Evolutionary conservation across 805 yeast genomes (phyloP), one percentile per base, ranked within the genome.

Genomic region (Kuraishia piskuri): DNA sequence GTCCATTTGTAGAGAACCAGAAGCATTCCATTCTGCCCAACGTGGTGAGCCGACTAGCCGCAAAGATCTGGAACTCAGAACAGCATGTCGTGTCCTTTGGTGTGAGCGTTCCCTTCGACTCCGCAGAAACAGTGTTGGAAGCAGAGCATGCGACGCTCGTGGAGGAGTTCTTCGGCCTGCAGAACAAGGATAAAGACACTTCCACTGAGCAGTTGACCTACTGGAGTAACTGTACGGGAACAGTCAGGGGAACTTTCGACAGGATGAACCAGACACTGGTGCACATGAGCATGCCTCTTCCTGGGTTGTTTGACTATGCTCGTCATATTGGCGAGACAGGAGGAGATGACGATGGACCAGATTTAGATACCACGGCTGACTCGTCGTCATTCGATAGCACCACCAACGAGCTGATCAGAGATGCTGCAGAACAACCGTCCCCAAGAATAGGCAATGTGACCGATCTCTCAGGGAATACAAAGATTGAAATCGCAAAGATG

Each of bases 1-100:
- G 68, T 6, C 66, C 73, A 2, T 79, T 82, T 68, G 50, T 61
- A 22, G 83, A 80, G 55, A 71, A 73, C 55, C 79, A 86, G 59
- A 63, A 74, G 22, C 74, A 71, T 59, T 77, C 87, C 21, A 68
- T 88, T 0, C 61, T 88, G 7, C 94, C 95, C 0, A 74, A 84
- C 58, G 66, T 62, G 12, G 69, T 88, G 4, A 79, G 83, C 53
- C 54, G 63, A 2, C 58, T 63, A 21, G 82, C 88, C 0, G 67
- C 68, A 37, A 57, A 61, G 14, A 70, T 86, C n/a, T 86, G 92
- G 92, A 60, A 61, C 17, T 50, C 58, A 3, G 73, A 71, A 21
- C 63, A 59, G 3, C 44, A 72, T 17, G 55, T 59, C n/a, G 56
- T 59, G 2, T 54, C 54, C 2, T 26, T 46, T n/a, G 19, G 5